Evolutionary conservation across 352 stramenopile species (phyloP), one percentile per base, ranked within the genome.

Genomic region (Peronosclerospora sorghi): DNA sequence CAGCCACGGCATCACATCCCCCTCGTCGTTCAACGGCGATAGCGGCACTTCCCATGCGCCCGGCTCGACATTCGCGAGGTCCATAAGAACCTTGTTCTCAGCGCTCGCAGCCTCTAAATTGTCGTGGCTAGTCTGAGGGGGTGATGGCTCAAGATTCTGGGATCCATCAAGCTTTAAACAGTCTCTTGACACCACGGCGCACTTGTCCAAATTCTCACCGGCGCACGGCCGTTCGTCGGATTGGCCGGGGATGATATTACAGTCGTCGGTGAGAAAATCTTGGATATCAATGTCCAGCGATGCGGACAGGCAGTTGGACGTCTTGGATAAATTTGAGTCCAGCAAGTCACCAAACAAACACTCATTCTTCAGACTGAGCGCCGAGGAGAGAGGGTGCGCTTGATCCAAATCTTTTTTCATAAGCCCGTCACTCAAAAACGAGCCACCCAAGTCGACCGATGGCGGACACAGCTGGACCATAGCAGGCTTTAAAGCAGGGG

Each of bases 1-100:
- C 47, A 87, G 60, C 75, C 75, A 88, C 29, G 75, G 71, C 66
- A 88, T 83, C 65, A 86, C 70, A 45, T 90, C 77, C 48, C 88
- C 78, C 45, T 73, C 65, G 28, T 91, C 75, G 51, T 87, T 87
- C 43, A 91, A 56, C 24, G 78, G 78, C 13, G 78, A 91, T 39
- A 91, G 45, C 34, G 78, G 78, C 46, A 85, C 65, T 39, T 91
- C 78, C 78, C 78, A 91, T 2, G 75, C 60, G 4, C 73, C 78
- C 1, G 75, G 75, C 54, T 85, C 68, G 15, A 87, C 75, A 34
- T 68, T 87, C 30, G 75, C 75, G 12, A 87, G 51, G 37, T 85
- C 73, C 45, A 83, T 52, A 21, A 87, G 58, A 52, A 87, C 50
- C 48, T 85, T 73, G 18, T 86, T 58, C 38, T 84, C 74, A 41